phyloP scores from a whole-genome alignment of 179 eudicot genomes.

The Beta lomatogona region DNA sequence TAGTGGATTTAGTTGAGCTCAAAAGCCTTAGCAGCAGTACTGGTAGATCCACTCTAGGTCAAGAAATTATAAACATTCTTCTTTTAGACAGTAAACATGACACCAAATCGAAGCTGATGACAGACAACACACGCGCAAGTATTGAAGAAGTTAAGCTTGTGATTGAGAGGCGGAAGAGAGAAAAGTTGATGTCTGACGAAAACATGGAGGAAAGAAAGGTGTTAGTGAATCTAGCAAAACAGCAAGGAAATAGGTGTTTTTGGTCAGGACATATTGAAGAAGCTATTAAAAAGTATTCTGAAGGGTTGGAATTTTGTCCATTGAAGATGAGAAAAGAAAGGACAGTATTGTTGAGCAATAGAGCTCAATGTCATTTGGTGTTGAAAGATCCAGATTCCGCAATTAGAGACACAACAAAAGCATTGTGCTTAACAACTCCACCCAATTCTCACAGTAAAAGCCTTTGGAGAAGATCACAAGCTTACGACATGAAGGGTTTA shows the following conservation, averaged over 20 bases:
- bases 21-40: slow-evolving; percentile 40
- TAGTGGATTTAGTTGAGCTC: slow-evolving; percentile 63
- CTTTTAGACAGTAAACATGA: slow-evolving; percentile 32
- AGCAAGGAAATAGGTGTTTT: slow-evolving; percentile 58
- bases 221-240: slow-evolving; percentile 42
- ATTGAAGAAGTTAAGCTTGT: slow-evolving; percentile 28
- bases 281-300: slow-evolving; percentile 47
- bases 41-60: slow-evolving; percentile 42
- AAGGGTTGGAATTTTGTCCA: slow-evolving; percentile 60
- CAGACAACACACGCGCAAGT: too few species aligned
- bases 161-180: slow-evolving; percentile 54
- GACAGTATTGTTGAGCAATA: slow-evolving; percentile 60
- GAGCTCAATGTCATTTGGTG: slow-evolving; percentile 65
- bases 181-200: slow-evolving; percentile 43
- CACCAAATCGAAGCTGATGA: too few species aligned
- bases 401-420: slow-evolving; percentile 66
- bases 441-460: slow-evolving; percentile 53
- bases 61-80: slow-evolving; percentile 42
- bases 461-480: slow-evolving; percentile 83
- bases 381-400: slow-evolving; percentile 44
- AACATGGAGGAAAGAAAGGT: slow-evolving; percentile 39
- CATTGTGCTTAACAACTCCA: slow-evolving; percentile 49
- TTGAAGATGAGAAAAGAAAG: slow-evolving; percentile 55
- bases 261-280: slow-evolving; percentile 48
- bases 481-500: slow-evolving; percentile 68